phyloP scores from a whole-genome alignment of 2,329 filamentous ascomycete species.

The Diaporthe amygdali region DNA sequence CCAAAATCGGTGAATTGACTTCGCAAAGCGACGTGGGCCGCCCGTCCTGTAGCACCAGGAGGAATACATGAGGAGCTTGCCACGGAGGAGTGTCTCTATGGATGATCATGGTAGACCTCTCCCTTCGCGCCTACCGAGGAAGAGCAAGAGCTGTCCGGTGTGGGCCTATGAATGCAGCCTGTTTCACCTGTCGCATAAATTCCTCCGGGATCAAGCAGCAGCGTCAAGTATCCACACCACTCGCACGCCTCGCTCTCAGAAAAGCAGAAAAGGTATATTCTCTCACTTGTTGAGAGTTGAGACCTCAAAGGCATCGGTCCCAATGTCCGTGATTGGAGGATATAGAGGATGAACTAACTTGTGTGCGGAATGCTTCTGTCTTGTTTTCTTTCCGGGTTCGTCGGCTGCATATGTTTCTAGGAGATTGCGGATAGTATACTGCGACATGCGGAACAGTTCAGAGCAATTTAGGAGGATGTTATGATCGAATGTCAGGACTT shows the following conservation, averaged over 20 bases:
- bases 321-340: neutral
- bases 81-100: conserved; percentile 3
- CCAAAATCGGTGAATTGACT: neutral
- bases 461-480: no score
- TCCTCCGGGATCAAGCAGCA: conserved; percentile 17
- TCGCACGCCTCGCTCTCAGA: conserved; percentile 10
- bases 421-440: no score
- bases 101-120: conserved; percentile 8
- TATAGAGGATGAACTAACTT: neutral
- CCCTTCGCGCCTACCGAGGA: conserved; percentile 13
- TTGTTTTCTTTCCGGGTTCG: neutral
- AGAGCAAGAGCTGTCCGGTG: conserved; percentile 15
- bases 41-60: neutral
- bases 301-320: neutral
- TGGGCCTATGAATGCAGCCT: conserved; percentile 11
- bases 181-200: conserved; percentile 13
- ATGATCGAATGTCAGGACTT: no score
- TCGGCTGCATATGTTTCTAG: neutral
- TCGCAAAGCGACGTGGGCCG: conserved; percentile 1
- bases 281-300: no score
- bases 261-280: neutral
- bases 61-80: conserved; percentile 6
- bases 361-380: neutral
- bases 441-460: no score
- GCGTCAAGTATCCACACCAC: neutral